Percentiles rank a stretch among this genome's conserved stretches.
These are phyloP conservation scores for Fagopyrum tataricum DNA, from an alignment of 148 eudicot species.

Conservation along the genomic window DNA sequence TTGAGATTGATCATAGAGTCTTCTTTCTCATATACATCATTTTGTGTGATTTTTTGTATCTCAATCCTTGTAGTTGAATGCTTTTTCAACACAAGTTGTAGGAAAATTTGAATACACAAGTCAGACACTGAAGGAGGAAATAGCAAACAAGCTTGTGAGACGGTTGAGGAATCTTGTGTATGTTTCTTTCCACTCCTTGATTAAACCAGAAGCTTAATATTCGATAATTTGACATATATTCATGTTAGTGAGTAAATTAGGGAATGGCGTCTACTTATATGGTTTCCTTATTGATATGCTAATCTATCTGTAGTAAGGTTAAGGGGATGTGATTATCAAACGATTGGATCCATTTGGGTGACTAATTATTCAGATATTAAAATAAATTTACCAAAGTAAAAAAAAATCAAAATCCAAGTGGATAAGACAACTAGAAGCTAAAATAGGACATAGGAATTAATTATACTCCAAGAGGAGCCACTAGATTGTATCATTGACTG, in stretches of 20 bases:
- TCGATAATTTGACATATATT: not conserved
- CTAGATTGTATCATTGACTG: no score
- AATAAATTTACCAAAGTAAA: no score
- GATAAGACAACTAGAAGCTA: no score
- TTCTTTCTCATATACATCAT: not conserved
- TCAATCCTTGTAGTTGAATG: conserved; percentile 34
- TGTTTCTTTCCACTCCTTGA: conserved; percentile 20
- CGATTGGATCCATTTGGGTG: not conserved
- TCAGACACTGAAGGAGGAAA: conserved; percentile 49
- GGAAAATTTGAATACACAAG: conserved; percentile 32
- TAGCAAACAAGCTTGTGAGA: conserved; percentile 38
- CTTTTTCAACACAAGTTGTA: conserved; percentile 47
- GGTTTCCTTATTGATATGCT: not conserved
- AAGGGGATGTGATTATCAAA: not conserved
- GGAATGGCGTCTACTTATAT: not conserved
- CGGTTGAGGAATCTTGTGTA: conserved; percentile 62
- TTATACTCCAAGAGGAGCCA: no score
- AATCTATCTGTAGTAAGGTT: not conserved
- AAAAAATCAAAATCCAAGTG: not conserved
- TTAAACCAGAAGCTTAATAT: not conserved
- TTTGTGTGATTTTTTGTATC: not conserved
- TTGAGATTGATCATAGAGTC: not conserved
- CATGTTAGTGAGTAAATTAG: not conserved
- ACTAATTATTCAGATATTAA: not conserved
- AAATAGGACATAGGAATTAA: no score